Evolutionary conservation across 2,329 filamentous ascomycete genomes (phyloP).

Genomic region (Neonectria punicea): DNA sequence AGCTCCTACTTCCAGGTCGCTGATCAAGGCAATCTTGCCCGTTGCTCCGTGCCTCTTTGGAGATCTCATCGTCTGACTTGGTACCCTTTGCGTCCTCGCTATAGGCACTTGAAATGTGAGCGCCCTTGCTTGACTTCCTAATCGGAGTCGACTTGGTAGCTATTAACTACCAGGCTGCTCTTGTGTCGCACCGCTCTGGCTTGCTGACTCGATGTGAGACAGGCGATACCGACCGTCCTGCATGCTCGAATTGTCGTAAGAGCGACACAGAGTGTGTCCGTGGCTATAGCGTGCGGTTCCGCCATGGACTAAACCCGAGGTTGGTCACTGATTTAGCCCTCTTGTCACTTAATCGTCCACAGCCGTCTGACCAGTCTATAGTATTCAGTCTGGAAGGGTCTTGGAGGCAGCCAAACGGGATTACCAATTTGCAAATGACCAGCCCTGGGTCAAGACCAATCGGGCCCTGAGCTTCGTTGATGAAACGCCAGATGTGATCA

Average conservation of each 20-base stretch:
- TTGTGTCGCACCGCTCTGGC: not conserved
- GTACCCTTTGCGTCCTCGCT: not conserved
- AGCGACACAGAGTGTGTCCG: conserved; percentile 42
- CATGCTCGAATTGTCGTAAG: conserved; percentile 43
- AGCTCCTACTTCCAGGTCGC: conserved; percentile 17
- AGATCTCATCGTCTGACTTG: conserved; percentile 18
- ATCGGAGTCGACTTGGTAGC: not conserved
- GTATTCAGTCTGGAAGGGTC: conserved; percentile 33
- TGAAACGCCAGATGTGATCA: conserved; percentile 44
- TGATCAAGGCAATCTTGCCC: conserved; percentile 21
- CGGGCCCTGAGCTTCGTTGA: conserved; percentile 43
- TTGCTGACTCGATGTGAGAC: conserved; percentile 14
- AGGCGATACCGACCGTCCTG: conserved; percentile 36
- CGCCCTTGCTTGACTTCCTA: not conserved
- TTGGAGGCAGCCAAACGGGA: conserved; percentile 30
- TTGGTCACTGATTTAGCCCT: conserved; percentile 7
- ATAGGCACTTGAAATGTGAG: conserved; percentile 41
- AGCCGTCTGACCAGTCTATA: conserved; percentile 18
- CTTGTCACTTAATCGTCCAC: not conserved
- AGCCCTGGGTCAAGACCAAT: conserved; percentile 44
- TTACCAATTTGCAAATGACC: conserved; percentile 40
- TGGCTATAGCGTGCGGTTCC: conserved; percentile 43
- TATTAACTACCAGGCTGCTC: not conserved
- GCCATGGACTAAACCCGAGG: conserved; percentile 44
- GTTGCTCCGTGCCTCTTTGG: not conserved